Percentiles rank a stretch among this genome's conserved stretches.
Evolutionary conservation across 345 rosid species (phyloP).

Genomic region (Toxicodendron radicans): DNA sequence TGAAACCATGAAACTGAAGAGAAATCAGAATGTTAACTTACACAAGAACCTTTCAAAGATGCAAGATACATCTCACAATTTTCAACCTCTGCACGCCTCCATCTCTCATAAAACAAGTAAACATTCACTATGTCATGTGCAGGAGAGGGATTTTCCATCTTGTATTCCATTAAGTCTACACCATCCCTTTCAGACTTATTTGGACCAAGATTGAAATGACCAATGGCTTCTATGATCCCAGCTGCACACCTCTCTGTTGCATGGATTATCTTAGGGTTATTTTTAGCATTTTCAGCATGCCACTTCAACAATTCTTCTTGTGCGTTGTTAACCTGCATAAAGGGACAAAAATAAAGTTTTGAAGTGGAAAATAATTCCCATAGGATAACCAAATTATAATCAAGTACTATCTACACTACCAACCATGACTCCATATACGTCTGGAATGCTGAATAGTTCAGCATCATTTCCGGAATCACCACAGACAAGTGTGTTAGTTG

Average conservation of each 20-base stretch:
- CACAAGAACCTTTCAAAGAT: conserved; percentile 66
- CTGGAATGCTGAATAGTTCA: conserved; percentile 88
- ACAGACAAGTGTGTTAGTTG: conserved; percentile 85
- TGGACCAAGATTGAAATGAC: conserved; percentile 87
- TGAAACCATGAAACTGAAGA: conserved; percentile 8
- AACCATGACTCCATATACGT: conserved; percentile 93
- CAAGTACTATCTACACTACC: conserved; percentile 24
- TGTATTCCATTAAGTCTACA: conserved; percentile 40
- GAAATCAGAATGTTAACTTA: conserved; percentile 37
- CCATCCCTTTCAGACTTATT: conserved; percentile 84
- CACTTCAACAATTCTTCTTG: conserved; percentile 96
- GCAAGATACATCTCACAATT: conserved; percentile 62
- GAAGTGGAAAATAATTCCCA: conserved; percentile 2
- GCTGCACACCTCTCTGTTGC: conserved; percentile 89
- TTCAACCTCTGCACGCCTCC: conserved; percentile 92
- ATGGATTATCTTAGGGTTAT: conserved; percentile 76
- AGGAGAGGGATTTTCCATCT: conserved; percentile 41
- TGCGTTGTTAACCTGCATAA: conserved; percentile 84
- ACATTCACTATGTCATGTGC: conserved; percentile 66
- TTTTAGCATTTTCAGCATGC: conserved; percentile 84
- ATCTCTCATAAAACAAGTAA: conserved; percentile 76
- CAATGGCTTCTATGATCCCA: conserved; percentile 90
- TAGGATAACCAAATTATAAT: conserved; percentile 6
- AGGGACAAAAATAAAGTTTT: not conserved
- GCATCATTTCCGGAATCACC: conserved; percentile 99